Evolutionary conservation across 1,284 basidiomycete genomes (phyloP), one percentile per base, ranked within the genome.

Genomic region (Neonothopanus nambi): DNA sequence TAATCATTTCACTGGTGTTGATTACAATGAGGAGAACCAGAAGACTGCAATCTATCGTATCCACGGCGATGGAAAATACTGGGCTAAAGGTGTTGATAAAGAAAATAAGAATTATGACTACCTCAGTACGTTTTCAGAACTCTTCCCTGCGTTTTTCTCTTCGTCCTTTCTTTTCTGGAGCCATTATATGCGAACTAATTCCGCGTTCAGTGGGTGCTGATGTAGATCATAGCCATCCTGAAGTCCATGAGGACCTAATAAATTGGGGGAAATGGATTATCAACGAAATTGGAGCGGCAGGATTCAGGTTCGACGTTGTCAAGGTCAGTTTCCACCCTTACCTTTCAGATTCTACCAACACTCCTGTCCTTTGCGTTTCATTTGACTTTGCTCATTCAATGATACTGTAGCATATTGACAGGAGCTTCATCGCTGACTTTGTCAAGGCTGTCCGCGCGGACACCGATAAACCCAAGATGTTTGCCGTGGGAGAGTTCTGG

Each of bases 201-300:
- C 13, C 26, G 21, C 8, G 9, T 15, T n/a, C 47, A 66, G 65
- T 66, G 66, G 66, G 67, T 11, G 67, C 67, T 12, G 64, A 67
- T 47, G 66, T 81, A 49, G 79, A 82, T 58, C 76, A 81, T 60
- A 62, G 68, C 15, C 80, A 84, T 59, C 76, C 78, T 2, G 77
- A 80, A 18, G 78, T 76, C 35, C 21, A 55, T 8, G 58, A 66
- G 21, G 71, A 77, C 52, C 40, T 71, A 37, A 66, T 75, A 49
- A 68, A 76, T 23, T 83, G 80, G 80, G 80, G 78, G 20, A 69
- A 70, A 24, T 84, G 81, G 81, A 64, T 80, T 17, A 59, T 79
- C 56, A 66, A 77, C 52, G 76, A 79, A 63, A 74, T 76, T 13
- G 78, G 78, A 15, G 76, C 74, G 5, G 71, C 71, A 21, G 78